A percentile compares a stretch with the other conserved stretches of the same genome.
phyloP scores from a whole-genome alignment of 805 yeast species.

The Metschnikowia cerradonensis region DNA sequence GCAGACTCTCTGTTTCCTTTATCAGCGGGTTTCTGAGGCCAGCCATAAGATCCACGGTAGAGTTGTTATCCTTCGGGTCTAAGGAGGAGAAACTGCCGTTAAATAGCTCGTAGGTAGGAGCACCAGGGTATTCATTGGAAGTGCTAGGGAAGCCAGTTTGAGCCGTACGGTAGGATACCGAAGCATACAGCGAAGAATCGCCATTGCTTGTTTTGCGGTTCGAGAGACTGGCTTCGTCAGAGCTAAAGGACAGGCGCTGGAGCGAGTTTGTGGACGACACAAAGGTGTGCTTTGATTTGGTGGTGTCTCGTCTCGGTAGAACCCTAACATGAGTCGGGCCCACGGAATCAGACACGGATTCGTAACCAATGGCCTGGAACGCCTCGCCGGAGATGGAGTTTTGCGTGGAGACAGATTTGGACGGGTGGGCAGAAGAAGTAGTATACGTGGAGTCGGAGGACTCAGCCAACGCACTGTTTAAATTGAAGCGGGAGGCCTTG shows the following conservation, averaged over 20 bases:
- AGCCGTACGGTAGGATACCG: conserved; percentile 1
- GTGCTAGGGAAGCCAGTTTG: neutral
- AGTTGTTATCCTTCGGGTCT: conserved; percentile 10
- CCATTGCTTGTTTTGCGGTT: neutral
- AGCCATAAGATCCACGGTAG: neutral
- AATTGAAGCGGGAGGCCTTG: conserved; percentile 25
- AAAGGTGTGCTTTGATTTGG: conserved; percentile 6
- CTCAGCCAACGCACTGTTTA: conserved; percentile 8
- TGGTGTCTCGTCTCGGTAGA: conserved; percentile 10
- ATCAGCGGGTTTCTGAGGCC: neutral
- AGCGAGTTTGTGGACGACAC: conserved; percentile 4
- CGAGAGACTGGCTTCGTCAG: conserved; percentile 5
- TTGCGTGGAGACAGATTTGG: conserved; percentile 1
- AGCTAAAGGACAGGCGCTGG: conserved; percentile 7
- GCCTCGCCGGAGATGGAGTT: conserved; percentile 5
- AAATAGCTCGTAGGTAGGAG: conserved; percentile 4
- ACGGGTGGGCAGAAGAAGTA: conserved; percentile 5
- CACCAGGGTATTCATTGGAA: neutral
- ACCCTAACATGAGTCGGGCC: conserved; percentile 29
- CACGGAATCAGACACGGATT: conserved; percentile 21
- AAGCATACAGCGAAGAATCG: neutral
- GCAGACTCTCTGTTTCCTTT: neutral
- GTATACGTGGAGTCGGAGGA: neutral
- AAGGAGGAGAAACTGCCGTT: conserved; percentile 12
- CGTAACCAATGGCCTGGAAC: conserved; percentile 39